Base-by-base conservation (phyloP, 202 grass and related monocot genomes). In the Bolboschoenoplectus hybrid region DNA sequence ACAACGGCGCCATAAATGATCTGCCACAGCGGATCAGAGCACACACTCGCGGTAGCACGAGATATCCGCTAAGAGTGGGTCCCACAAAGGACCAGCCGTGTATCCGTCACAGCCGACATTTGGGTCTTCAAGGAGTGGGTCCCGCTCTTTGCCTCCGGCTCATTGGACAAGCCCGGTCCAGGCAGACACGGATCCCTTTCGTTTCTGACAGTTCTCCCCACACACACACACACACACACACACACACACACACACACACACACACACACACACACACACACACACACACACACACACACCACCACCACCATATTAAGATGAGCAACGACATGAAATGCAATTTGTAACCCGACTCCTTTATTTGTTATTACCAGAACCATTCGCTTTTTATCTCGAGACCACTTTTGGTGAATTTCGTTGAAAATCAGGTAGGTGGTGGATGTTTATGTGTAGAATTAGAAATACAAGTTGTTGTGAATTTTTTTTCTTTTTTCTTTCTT, bases 91-190 rank as follows among this genome's bases (percentile, higher is more conserved):
- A 61, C 69, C 84, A 32, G 12, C 9, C 11, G 12, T 86, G 88
- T 77, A 56, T 64, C 52, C 67, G 20, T n/a, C 12, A 34, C 44
- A 57, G 69, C 77, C 79, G 88, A 86, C 88, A 86, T 49, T 6
- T 9, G 14, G 46, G 36, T 45, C 16, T 49, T 26, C 51, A 14
- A 49, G 26, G 2, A 46, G 41, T 0, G 83, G 84, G 83, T 2
- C 84, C 88, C 84, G 14, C 58, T 0, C 1, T 17, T 71, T 86
- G 84, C 43, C 83, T 64, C 74, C 88, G 20, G n/a, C 32, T 45
- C 63, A 75, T 76, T 81, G 83, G 66, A 63, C 83, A 82, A 81
- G 45, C 73, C 63, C 50, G 74, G 88, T 53, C 73, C 83, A 51
- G 77, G 5, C 85, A 62, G 66, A 74, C 78, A 74, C 5, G 63